These are phyloP conservation scores for Fomitopsis pinicola DNA, from an alignment of 1,284 basidiomycete genomes.

Conservation along the genomic window DNA sequence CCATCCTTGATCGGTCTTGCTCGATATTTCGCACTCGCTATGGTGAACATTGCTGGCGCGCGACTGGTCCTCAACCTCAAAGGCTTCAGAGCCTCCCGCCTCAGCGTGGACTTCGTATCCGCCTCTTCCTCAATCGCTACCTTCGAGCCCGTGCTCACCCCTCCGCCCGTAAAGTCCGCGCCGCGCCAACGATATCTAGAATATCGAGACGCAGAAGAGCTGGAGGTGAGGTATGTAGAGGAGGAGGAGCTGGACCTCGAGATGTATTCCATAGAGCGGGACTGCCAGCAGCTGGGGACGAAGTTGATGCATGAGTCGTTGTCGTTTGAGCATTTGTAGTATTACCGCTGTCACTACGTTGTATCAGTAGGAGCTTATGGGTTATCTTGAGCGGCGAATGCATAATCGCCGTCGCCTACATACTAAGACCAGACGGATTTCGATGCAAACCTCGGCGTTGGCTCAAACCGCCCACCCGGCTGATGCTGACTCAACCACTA, in stretches of 20 bases:
- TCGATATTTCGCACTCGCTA: slow-evolving; percentile 28
- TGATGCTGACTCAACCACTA: too few relatives aligned
- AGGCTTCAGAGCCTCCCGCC: slow-evolving; percentile 19
- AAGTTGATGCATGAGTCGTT: slow-evolving; percentile 10
- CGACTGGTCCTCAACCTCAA: slow-evolving; percentile 28
- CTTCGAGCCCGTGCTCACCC: slow-evolving; percentile 8
- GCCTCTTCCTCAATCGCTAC: slow-evolving; percentile 8
- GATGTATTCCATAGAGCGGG: slow-evolving; percentile 26
- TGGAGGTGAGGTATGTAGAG: neutral
- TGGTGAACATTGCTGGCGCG: slow-evolving; percentile 27
- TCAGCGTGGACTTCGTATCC: slow-evolving; percentile 13
- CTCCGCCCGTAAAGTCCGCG: neutral
- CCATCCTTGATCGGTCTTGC: slow-evolving; percentile 27
- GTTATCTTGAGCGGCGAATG: neutral
- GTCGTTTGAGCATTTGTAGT: neutral
- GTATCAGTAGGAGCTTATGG: slow-evolving; percentile 4
- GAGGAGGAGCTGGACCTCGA: slow-evolving; percentile 19
- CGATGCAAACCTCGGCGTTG: too few relatives aligned
- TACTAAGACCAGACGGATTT: too few relatives aligned
- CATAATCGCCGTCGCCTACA: too few relatives aligned
- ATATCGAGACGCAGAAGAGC: neutral
- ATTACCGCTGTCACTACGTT: neutral
- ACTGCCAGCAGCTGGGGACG: slow-evolving; percentile 27
- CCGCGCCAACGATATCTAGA: neutral
- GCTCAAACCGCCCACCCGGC: too few relatives aligned